Evolutionary conservation across 768 basidiomycete genomes (phyloP).

Genomic region (Tylopilus balloui): DNA sequence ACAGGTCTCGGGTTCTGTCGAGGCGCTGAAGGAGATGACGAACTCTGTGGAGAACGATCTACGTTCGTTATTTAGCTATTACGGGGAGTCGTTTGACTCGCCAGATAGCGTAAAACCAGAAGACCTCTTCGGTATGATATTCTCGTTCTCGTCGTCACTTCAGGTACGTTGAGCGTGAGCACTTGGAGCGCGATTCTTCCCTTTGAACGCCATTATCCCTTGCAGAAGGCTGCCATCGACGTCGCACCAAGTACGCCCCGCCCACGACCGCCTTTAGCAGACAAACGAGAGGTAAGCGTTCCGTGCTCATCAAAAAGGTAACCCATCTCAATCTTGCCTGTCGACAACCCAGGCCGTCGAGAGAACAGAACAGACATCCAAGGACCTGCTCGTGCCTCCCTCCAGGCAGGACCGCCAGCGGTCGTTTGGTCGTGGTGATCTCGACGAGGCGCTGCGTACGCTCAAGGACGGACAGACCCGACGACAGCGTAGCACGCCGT

Average conservation of each 20-base stretch:
- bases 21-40: slow-evolving; percentile 63
- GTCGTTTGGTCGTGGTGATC: slow-evolving; percentile 69
- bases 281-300: slow-evolving; percentile 9
- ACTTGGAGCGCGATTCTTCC: too few relatives aligned
- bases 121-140: slow-evolving; percentile 73
- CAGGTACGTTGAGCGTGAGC: slow-evolving; percentile 41
- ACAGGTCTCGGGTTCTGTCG: slow-evolving; percentile 48
- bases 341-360: slow-evolving; percentile 45
- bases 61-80: slow-evolving; percentile 58
- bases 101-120: slow-evolving; percentile 70
- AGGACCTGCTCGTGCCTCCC: slow-evolving; percentile 36
- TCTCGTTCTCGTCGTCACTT: slow-evolving; percentile 69
- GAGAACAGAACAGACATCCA: slow-evolving; percentile 21
- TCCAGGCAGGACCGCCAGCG: slow-evolving; percentile 40
- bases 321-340: not conserved
- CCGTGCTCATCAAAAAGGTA: not conserved
- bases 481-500: slow-evolving; percentile 10
- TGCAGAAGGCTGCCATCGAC: slow-evolving; percentile 68
- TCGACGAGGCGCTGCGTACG: slow-evolving; percentile 83
- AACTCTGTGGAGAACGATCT: slow-evolving; percentile 56
- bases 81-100: slow-evolving; percentile 67
- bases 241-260: slow-evolving; percentile 26
- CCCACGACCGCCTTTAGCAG: not conserved
- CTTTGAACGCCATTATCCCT: not conserved
- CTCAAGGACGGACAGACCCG: slow-evolving; percentile 54